Base-by-base conservation (phyloP, 2,329 filamentous ascomycete genomes). In the Sporothrix schenckii region DNA sequence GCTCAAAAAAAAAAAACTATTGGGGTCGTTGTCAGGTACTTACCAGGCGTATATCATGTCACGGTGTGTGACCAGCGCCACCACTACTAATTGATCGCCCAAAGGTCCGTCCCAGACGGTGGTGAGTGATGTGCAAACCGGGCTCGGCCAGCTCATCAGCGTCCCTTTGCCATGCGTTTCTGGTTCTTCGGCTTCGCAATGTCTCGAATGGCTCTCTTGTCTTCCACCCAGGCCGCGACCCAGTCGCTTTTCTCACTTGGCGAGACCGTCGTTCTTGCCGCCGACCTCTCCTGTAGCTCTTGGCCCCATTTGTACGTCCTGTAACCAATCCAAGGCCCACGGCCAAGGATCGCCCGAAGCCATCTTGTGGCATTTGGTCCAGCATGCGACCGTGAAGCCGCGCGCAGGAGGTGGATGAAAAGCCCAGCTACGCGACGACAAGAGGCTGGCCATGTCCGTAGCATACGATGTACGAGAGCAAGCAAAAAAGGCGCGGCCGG, bases 11-110 rank as follows among this genome's bases (percentile, higher is more conserved):
- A 9, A 34, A 5, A 6, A 3, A 34, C 34, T 34, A 34, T 34
- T 9, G 5, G 34, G 6, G 34, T 7, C 34, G 7, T 34, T 6
- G 4, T 9, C 34, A 34, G 7, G 34, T 7, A 34, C 30, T 6
- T 24, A 63, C 50, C 24, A 44, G 58, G 41, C 24, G 58, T 27
- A 27, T 13, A 44, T 14, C 52, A 63, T 63, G 58, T 11, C 39
- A 63, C 27, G 58, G 39, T n/a, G 39, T 63, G 58, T 39, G n/a
- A 47, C 58, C 58, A 16, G 44, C 58, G 67, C 69, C 30, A 53
- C 52, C 58, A 30, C 41, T 39, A 39, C 52, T 61, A 70, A 65
- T 58, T 61, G 61, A 70, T 58, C 60, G 58, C 47, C 58, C 58
- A 39, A 34, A 6, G 34, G n/a, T 61, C 56, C 56, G 44, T 47